Evolutionary conservation across 179 eudicot genomes (phyloP).

Genomic region (Silene coronaria): DNA sequence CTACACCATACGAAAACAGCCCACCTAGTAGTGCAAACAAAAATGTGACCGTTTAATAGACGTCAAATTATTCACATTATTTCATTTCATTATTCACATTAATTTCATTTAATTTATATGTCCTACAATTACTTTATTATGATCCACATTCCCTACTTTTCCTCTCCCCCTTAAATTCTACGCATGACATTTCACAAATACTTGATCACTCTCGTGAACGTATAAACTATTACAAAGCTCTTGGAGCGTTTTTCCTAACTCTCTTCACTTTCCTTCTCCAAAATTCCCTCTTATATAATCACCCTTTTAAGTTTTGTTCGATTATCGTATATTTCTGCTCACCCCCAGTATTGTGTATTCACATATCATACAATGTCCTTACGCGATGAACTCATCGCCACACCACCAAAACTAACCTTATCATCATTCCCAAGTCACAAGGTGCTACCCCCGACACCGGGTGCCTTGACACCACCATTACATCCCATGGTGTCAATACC

Average conservation of each 20-base stretch:
- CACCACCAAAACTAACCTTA: constrained; percentile 40
- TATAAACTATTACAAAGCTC: constrained; percentile 12
- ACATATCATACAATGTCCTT: constrained; percentile 10
- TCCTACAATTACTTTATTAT: neutral
- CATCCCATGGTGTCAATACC: constrained; percentile 53
- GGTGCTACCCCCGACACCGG: constrained; percentile 28
- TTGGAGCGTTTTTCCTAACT: constrained; percentile 25
- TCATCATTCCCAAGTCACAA: constrained; percentile 33
- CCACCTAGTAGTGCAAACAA: neutral
- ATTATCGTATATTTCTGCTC: neutral
- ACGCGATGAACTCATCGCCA: constrained; percentile 7
- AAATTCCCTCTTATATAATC: neutral
- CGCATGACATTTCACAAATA: constrained; percentile 17
- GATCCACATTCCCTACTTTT: constrained; percentile 12
- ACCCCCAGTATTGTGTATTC: neutral
- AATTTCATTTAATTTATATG: neutral
- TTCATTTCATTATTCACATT: constrained; percentile 10
- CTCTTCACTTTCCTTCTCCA: constrained; percentile 24
- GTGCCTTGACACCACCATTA: constrained; percentile 54
- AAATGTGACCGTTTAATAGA: constrained; percentile 19
- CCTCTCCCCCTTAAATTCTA: constrained; percentile 15
- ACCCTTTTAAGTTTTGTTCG: no score
- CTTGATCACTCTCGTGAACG: constrained; percentile 25
- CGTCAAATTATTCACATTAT: neutral
- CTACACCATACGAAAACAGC: neutral